phyloP scores from a whole-genome alignment of 768 basidiomycete species.

The Leucosporidium creatinivorum region DNA sequence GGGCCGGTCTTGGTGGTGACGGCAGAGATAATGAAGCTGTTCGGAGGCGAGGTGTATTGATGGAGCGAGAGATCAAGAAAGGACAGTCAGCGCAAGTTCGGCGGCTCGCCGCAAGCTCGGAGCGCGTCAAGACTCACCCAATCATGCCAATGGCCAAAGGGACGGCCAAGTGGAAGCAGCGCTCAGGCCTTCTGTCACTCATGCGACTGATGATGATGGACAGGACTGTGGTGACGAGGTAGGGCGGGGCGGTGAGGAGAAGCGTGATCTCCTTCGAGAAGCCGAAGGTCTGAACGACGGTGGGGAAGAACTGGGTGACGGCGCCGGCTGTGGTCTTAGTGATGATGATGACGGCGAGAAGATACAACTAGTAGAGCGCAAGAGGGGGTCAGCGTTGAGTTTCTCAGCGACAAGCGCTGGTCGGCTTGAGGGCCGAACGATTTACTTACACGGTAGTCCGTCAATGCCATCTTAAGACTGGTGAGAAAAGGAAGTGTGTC shows the following conservation, averaged over 20 bases:
- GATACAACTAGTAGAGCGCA: constrained; percentile 13
- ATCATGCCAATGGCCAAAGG: constrained; percentile 33
- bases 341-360: constrained; percentile 36
- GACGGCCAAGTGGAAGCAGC: constrained; percentile 33
- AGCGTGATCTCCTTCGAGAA: constrained; percentile 29
- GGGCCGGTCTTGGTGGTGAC: constrained; percentile 19
- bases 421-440: neutral
- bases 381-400: neutral
- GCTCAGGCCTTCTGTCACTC: constrained; percentile 33
- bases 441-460: constrained; percentile 27
- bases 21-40: constrained; percentile 27
- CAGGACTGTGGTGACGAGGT: constrained; percentile 34
- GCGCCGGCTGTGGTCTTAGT: constrained; percentile 38
- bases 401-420: neutral
- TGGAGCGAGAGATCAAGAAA: neutral
- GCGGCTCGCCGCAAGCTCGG: neutral
- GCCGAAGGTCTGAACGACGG: constrained; percentile 35
- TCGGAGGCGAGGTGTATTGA: neutral
- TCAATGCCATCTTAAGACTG: constrained; percentile 27
- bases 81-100: no score
- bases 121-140: constrained; percentile 18
- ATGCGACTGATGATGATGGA: constrained; percentile 30
- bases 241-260: constrained; percentile 37
- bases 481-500: constrained; percentile 24
- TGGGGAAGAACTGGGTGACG: constrained; percentile 29